These are phyloP conservation scores for Neofusicoccum parvum DNA, from an alignment of 2,329 filamentous ascomycete species.

Conservation along the genomic window DNA sequence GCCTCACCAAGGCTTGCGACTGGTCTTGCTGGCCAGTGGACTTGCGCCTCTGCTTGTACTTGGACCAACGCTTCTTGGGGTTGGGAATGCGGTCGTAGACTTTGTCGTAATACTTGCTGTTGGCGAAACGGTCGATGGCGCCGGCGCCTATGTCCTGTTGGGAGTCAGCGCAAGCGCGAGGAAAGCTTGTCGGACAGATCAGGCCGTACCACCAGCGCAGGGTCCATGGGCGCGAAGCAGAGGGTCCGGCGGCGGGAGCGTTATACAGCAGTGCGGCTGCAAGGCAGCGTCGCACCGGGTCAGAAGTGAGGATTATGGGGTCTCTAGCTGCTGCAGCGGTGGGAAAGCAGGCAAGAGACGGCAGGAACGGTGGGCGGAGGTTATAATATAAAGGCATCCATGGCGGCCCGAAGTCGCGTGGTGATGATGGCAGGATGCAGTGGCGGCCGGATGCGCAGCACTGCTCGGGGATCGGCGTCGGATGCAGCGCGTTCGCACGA, in stretches of 20 bases:
- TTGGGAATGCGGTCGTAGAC: slow-evolving; percentile 15
- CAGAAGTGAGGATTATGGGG: not conserved
- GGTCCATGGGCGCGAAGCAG: not conserved
- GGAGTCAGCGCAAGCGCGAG: not conserved
- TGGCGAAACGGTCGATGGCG: slow-evolving; percentile 14
- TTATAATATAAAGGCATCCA: slow-evolving; percentile 17
- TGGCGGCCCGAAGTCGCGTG: slow-evolving; percentile 9
- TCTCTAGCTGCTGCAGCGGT: not conserved
- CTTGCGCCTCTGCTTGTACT: slow-evolving; percentile 16
- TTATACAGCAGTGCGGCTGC: not conserved
- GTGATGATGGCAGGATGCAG: not conserved
- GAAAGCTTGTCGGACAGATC: not conserved
- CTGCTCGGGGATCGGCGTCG: not conserved
- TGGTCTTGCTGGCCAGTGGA: slow-evolving; percentile 11
- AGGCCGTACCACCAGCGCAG: slow-evolving; percentile 5
- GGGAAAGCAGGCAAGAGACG: not conserved
- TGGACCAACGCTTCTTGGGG: slow-evolving; percentile 10
- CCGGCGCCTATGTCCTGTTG: slow-evolving; percentile 19
- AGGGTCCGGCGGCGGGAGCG: not conserved
- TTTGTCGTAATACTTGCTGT: slow-evolving; percentile 19
- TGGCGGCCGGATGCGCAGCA: not conserved
- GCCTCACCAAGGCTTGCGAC: not conserved
- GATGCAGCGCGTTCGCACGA: not conserved
- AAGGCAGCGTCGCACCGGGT: not conserved
- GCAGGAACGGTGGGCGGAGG: not conserved